Evolutionary conservation across 2,329 filamentous ascomycete species (phyloP).

Genomic region (Cordyceps javanica): DNA sequence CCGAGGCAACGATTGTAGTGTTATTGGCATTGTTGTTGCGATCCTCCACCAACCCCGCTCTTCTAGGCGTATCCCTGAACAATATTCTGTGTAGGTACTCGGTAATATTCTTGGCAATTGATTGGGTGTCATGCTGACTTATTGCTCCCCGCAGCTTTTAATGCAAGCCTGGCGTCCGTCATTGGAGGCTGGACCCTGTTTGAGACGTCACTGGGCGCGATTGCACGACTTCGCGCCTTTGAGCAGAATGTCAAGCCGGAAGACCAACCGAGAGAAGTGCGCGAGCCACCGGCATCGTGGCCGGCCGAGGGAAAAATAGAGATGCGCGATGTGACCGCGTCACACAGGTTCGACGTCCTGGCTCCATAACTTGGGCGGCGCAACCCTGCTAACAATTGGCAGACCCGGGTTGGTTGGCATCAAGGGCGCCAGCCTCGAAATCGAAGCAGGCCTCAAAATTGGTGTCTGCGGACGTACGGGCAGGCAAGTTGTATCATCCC

Average conservation of each 20-base stretch:
- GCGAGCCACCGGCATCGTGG: constrained; percentile 23
- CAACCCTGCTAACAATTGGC: constrained; percentile 5
- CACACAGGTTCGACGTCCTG: constrained; percentile 10
- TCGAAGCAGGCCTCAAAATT: constrained; percentile 30
- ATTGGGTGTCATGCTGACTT: neutral
- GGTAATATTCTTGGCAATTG: neutral
- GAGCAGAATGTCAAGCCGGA: constrained; percentile 19
- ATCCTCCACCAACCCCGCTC: constrained; percentile 25
- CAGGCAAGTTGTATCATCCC: constrained; percentile 20
- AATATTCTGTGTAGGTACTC: constrained; percentile 19
- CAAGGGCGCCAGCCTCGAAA: constrained; percentile 22
- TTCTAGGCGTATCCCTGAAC: constrained; percentile 22
- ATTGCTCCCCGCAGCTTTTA: constrained; percentile 18
- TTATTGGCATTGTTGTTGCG: constrained; percentile 39
- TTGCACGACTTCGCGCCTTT: constrained; percentile 23
- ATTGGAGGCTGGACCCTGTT: constrained; percentile 28
- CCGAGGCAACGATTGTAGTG: constrained; percentile 30
- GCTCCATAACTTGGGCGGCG: constrained; percentile 24
- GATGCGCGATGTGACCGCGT: constrained; percentile 3
- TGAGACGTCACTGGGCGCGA: constrained; percentile 23
- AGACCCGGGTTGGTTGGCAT: constrained; percentile 20
- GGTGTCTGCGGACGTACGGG: constrained; percentile 40
- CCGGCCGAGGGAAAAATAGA: constrained; percentile 11
- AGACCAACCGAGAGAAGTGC: constrained; percentile 16
- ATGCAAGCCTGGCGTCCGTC: constrained; percentile 23